Percentiles rank a stretch among this genome's conserved stretches.
These are phyloP conservation scores for Malus domestica DNA, from an alignment of 306 rosid genomes.

Conservation along the genomic window ASM211411v1 NC_041790.1:990501-991000, in stretches of 20 bases:
- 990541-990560: not conserved
- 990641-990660: constrained; percentile 26
- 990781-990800: constrained; percentile 18
- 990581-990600: constrained; percentile 3
- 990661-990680: constrained; percentile 8
- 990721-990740: constrained; percentile 4
- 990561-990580: not conserved
- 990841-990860: not conserved
- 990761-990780: constrained; percentile 34
- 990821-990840: not conserved
- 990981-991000: too few species aligned
- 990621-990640: constrained; percentile 25
- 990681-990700: constrained; percentile 22
- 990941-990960: not conserved
- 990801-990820: not conserved
- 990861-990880: not conserved
- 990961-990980: not conserved
- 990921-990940: not conserved
- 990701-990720: constrained; percentile 5
- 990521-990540: not conserved
- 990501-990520: not conserved
- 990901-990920: too few species aligned
- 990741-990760: constrained; percentile 28
- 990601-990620: constrained; percentile 3
- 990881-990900: too few species aligned